Percentiles rank a stretch among this genome's conserved stretches.
Evolutionary conservation across 2,329 filamentous ascomycete species (phyloP).

Genomic region (Pezizomycotina sp.): DNA sequence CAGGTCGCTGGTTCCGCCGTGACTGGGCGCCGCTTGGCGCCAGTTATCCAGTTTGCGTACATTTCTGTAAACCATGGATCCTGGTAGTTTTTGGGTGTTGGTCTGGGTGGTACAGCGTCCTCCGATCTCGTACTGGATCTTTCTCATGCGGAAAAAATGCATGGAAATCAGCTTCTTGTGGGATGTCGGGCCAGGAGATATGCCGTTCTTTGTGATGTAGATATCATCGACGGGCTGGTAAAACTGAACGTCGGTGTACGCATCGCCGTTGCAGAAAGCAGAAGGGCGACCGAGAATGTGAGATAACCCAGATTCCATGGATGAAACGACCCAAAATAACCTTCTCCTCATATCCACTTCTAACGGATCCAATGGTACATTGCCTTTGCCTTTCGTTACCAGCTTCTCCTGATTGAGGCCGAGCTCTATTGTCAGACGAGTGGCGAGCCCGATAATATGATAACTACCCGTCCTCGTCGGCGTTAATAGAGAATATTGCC

Average conservation of each 20-base stretch:
- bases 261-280: slow-evolving; percentile 64
- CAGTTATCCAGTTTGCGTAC: slow-evolving; percentile 64
- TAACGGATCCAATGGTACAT: slow-evolving; percentile 48
- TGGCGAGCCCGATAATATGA: slow-evolving; percentile 77
- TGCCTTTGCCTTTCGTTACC: slow-evolving; percentile 46
- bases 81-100: slow-evolving; percentile 55
- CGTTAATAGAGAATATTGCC: slow-evolving; percentile 79
- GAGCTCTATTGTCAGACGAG: slow-evolving; percentile 74
- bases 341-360: slow-evolving; percentile 80
- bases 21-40: slow-evolving; percentile 58
- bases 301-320: slow-evolving; percentile 72
- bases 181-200: slow-evolving; percentile 50
- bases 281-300: slow-evolving; percentile 77
- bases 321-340: slow-evolving; percentile 71
- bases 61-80: slow-evolving; percentile 80
- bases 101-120: slow-evolving; percentile 75
- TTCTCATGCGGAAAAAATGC: slow-evolving; percentile 82
- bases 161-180: slow-evolving; percentile 78
- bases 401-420: slow-evolving; percentile 80
- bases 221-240: slow-evolving; percentile 69
- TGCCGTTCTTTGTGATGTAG: slow-evolving; percentile 62
- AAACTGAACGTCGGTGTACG: slow-evolving; percentile 71
- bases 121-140: slow-evolving; percentile 78
- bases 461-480: slow-evolving; percentile 81
- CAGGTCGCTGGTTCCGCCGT: slow-evolving; percentile 50